Base-by-base conservation (phyloP, 2,329 filamentous ascomycete genomes). In the Orbilia oligospora region DNA sequence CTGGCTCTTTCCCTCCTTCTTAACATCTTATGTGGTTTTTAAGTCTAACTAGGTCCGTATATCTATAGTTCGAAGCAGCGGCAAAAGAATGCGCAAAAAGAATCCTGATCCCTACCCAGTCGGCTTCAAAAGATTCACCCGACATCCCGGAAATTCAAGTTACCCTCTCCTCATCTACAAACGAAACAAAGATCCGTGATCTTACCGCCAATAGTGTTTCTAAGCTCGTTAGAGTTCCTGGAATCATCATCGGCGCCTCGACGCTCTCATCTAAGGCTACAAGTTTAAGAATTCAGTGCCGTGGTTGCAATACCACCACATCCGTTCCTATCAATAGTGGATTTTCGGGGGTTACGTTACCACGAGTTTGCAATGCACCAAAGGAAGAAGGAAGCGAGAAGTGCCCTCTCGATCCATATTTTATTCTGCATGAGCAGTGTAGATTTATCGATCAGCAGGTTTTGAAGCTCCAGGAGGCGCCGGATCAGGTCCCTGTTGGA, bases 391-490 rank as follows among this genome's bases (percentile, higher is more conserved):
- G 91, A 1, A 88, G 88, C 0, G 90, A 92, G 44, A 90, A 91
- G 82, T 99, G 96, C 82, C 94, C 95, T 0, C 86, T 99, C 78
- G 96, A 99, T 82, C 96, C 96, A 16, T 99, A 97, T 85, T 97
- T 96, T 82, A 93, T 99, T 72, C 88, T 96, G 75, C 96, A 99
- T 83, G 96, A 99, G 85, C 94, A 92, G 84, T 97, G 93, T 44
- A 90, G 91, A 80, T 99, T 99, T 83, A 94, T 98, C 82, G 96
- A 99, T 83, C 96, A 99, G 85, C 96, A 99, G 84, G 93, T 99
- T 77, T 92, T 99, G 84, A 99, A 99, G 85, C 89, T 99, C 18
- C 96, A 99, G 84, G 96, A 99, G 85, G 96, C 95, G 0, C 96
- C 96, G 0, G 96, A 99, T 83, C 94, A 98, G 84, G 96, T 99